These are phyloP conservation scores for Auricularia sp. DNA, from an alignment of 768 basidiomycete species.

Conservation along the genomic window DNA sequence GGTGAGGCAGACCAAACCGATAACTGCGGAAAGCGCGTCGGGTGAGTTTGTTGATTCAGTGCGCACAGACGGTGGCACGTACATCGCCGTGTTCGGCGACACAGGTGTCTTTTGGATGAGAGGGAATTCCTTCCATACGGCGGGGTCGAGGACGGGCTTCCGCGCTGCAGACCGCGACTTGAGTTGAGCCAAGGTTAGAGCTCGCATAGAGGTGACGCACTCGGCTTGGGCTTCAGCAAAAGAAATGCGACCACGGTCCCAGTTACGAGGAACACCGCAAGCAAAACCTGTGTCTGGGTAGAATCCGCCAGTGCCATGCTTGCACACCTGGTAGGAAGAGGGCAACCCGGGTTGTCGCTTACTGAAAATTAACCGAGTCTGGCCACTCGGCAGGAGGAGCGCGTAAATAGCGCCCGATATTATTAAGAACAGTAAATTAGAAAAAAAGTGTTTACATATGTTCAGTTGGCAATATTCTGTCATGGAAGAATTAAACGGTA, in stretches of 20 bases:
- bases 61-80: constrained; percentile 18
- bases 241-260: constrained; percentile 4
- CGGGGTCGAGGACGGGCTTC: constrained; percentile 63
- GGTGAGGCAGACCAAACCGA: constrained; percentile 74
- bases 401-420: background rate
- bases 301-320: background rate
- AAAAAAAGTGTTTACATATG: too few species aligned
- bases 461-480: too few species aligned
- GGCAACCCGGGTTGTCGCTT: background rate
- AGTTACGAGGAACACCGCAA: constrained; percentile 8
- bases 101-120: constrained; percentile 72
- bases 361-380: background rate
- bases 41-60: background rate
- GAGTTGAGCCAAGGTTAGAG: background rate
- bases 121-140: constrained; percentile 72
- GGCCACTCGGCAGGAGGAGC: background rate
- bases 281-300: constrained; percentile 1
- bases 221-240: constrained; percentile 8
- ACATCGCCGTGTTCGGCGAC: constrained; percentile 96
- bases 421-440: too few species aligned
- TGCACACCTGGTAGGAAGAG: background rate
- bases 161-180: constrained; percentile 32
- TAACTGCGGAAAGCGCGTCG: constrained; percentile 44
- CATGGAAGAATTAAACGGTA: too few species aligned
- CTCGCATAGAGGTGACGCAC: background rate